A percentile compares a stretch with the other conserved stretches of the same genome.
Evolutionary conservation across 2,329 filamentous ascomycete genomes (phyloP).

Genomic region (Monilinia aucupariae): DNA sequence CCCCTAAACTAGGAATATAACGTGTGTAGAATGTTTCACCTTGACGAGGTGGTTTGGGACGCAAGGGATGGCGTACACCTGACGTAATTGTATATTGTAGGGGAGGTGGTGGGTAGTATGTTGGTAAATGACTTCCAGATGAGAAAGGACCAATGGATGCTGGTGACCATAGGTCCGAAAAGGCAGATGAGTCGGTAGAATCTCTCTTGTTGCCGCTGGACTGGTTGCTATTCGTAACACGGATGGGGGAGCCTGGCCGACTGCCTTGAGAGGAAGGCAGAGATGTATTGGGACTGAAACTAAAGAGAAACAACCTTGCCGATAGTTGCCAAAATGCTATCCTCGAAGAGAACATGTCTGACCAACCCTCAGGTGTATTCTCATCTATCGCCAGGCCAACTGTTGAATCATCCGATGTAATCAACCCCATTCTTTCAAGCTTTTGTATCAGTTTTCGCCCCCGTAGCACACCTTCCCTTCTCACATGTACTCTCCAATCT

Average conservation of each 20-base stretch:
- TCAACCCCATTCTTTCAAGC: constrained; percentile 86
- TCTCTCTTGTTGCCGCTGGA: constrained; percentile 31
- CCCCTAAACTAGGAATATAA: constrained; percentile 72
- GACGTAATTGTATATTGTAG: constrained; percentile 76
- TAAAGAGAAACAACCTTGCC: constrained; percentile 81
- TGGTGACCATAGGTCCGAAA: constrained; percentile 36
- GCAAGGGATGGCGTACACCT: constrained; percentile 74
- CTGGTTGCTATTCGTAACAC: constrained; percentile 34
- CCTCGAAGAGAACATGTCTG: constrained; percentile 73
- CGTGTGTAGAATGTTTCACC: constrained; percentile 88
- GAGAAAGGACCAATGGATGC: constrained; percentile 62
- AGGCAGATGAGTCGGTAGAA: constrained; percentile 40
- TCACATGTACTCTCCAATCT: constrained; percentile 82
- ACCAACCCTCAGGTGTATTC: constrained; percentile 62
- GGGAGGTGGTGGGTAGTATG: constrained; percentile 81
- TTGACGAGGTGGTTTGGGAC: constrained; percentile 83
- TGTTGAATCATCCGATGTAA: constrained; percentile 68
- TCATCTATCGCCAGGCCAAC: constrained; percentile 62
- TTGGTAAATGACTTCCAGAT: constrained; percentile 79
- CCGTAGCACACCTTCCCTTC: constrained; percentile 80
- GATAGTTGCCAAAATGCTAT: constrained; percentile 91
- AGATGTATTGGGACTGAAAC: constrained; percentile 53
- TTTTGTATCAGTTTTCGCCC: constrained; percentile 78
- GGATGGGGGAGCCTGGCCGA: constrained; percentile 48
- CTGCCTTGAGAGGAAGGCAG: constrained; percentile 50